Conservation (phyloP, 1,284 basidiomycete species). For the Marasmius oreades region DNA sequence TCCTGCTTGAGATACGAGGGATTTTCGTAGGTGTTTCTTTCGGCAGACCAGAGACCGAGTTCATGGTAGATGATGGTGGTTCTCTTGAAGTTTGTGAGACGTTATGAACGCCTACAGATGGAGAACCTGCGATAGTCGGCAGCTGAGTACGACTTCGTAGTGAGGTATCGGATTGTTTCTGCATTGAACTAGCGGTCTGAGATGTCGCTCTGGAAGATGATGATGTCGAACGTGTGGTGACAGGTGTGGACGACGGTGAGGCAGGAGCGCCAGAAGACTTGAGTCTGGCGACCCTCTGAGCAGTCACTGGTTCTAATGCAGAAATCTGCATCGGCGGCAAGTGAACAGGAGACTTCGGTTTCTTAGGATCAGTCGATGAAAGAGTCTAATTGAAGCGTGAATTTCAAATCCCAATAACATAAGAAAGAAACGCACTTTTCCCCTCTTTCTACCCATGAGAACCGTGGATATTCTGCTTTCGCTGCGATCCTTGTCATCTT, state of each 20-base stretch:
- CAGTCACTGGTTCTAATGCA: conserved; percentile 74
- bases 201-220: conserved; percentile 63
- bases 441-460: conserved; percentile 85
- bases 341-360: conserved; percentile 58
- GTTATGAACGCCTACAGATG: conserved; percentile 70
- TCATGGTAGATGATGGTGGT: conserved; percentile 46
- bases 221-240: conserved; percentile 35
- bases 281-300: conserved; percentile 75
- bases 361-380: conserved; percentile 79
- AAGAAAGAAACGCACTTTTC: conserved; percentile 65
- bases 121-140: conserved; percentile 88
- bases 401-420: not conserved
- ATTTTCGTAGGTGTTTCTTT: conserved; percentile 93
- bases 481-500: conserved; percentile 78
- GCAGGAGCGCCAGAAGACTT: conserved; percentile 51
- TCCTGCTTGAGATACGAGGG: conserved; percentile 83
- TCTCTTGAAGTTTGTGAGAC: conserved; percentile 50
- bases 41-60: conserved; percentile 45
- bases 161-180: conserved; percentile 77
- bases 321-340: conserved; percentile 88
- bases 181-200: conserved; percentile 76
- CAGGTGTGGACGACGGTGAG: conserved; percentile 36
- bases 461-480: conserved; percentile 81
- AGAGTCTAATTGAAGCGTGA: conserved; percentile 57
- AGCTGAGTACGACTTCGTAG: conserved; percentile 71